A percentile compares a stretch with the other conserved stretches of the same genome.
Conservation (phyloP, 805 yeast genomes). For the Ogataea allantospora region DNA sequence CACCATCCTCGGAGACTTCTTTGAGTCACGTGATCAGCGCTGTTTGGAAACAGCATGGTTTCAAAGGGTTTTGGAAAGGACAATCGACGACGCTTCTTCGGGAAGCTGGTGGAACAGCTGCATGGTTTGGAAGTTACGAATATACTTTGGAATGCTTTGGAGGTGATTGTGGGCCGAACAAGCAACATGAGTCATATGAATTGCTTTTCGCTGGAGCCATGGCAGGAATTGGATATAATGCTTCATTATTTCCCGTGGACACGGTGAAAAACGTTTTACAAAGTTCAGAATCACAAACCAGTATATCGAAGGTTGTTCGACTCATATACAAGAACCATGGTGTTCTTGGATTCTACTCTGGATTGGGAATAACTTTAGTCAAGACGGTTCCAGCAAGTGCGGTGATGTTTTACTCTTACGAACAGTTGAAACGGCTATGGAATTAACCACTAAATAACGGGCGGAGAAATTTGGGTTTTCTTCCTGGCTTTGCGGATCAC, state of each 20-base stretch:
- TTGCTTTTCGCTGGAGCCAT: constrained; percentile 74
- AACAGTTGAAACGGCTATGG: constrained; percentile 43
- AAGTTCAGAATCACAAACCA: constrained; percentile 38
- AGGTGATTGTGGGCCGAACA: constrained; percentile 22
- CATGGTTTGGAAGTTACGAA: constrained; percentile 94
- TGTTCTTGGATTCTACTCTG: constrained; percentile 70
- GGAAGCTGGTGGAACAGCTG: constrained; percentile 86
- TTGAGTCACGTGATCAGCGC: constrained; percentile 38
- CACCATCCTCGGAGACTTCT: constrained; percentile 24
- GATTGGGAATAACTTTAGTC: constrained; percentile 75
- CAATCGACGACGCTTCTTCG: constrained; percentile 76
- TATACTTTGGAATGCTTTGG: constrained; percentile 41
- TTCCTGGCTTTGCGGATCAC: constrained; percentile 40
- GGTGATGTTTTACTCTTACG: constrained; percentile 77
- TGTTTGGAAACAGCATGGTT: constrained; percentile 49
- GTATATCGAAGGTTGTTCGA: constrained; percentile 37
- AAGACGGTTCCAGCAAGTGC: constrained; percentile 93
- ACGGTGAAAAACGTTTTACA: constrained; percentile 88
- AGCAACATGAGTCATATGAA: constrained; percentile 44
- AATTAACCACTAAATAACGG: constrained; percentile 8
- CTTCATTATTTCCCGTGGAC: constrained; percentile 83
- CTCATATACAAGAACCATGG: constrained; percentile 55
- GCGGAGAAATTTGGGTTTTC: constrained; percentile 17
- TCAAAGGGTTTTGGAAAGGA: constrained; percentile 83
- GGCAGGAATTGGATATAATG: constrained; percentile 82